Percentiles rank a stretch among this genome's conserved stretches.
These are phyloP conservation scores for Backusella westeae DNA, from an alignment of 192 early-diverging fungal species.

Conservation along the genomic window DNA sequence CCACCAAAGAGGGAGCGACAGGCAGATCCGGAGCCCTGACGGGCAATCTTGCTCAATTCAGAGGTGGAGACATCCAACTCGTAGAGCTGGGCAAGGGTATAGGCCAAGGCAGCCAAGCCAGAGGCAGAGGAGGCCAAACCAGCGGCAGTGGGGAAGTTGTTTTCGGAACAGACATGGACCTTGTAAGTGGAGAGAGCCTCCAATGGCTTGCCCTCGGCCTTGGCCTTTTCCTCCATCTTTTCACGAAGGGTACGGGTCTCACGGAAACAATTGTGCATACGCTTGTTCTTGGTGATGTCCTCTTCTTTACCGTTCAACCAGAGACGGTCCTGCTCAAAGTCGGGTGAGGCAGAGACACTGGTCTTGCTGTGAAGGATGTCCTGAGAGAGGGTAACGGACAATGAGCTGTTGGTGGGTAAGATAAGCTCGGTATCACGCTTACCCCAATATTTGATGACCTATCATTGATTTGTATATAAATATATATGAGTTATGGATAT, in stretches of 20 bases:
- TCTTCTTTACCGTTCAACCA: constrained; percentile 97
- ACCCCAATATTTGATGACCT: constrained; percentile 97
- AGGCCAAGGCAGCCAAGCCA: constrained; percentile 93
- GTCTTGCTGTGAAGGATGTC: constrained; percentile 96
- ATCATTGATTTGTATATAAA: neutral
- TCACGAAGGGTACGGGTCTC: constrained; percentile 72
- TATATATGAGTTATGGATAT: neutral
- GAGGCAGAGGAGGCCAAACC: constrained; percentile 97
- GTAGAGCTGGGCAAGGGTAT: constrained; percentile 73
- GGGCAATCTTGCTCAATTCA: constrained; percentile 86
- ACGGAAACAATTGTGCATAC: constrained; percentile 80
- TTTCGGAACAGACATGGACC: constrained; percentile 93
- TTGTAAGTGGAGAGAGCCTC: constrained; percentile 58
- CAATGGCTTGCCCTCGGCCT: constrained; percentile 35
- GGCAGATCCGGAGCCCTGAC: constrained; percentile 95
- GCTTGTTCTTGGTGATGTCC: constrained; percentile 73
- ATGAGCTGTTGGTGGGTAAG: constrained; percentile 96
- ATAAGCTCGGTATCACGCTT: constrained; percentile 90
- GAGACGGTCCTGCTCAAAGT: constrained; percentile 70
- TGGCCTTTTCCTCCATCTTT: constrained; percentile 57
- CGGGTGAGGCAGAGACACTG: constrained; percentile 69
- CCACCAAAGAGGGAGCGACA: constrained; percentile 98
- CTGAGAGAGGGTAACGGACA: constrained; percentile 95
- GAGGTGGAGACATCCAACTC: constrained; percentile 62
- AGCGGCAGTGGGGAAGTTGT: constrained; percentile 99